Percentiles rank a stretch among this genome's conserved stretches.
Evolutionary conservation across 2,329 filamentous ascomycete genomes (phyloP).

Genomic region (Xylaria sp.): DNA sequence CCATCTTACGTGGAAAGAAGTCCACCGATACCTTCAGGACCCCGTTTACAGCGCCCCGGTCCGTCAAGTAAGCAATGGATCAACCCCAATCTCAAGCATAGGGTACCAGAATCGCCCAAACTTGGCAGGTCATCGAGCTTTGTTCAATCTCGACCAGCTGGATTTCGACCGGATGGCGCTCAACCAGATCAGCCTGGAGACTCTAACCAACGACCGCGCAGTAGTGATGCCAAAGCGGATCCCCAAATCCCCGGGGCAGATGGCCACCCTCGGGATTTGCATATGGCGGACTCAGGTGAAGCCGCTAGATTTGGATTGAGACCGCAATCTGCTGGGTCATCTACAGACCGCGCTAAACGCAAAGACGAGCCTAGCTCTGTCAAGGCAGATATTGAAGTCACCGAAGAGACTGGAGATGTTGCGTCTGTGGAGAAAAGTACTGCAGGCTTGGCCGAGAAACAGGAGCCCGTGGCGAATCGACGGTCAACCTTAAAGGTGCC

Average conservation of each 20-base stretch:
- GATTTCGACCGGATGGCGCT: conserved; percentile 50
- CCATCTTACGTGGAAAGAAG: conserved; percentile 56
- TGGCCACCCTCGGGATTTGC: conserved; percentile 39
- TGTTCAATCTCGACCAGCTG: conserved; percentile 52
- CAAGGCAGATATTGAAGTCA: conserved; percentile 23
- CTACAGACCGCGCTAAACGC: conserved; percentile 40
- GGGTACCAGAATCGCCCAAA: conserved; percentile 62
- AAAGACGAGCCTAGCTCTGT: conserved; percentile 35
- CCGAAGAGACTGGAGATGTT: conserved; percentile 31
- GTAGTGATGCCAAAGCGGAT: conserved; percentile 64
- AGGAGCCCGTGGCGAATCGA: conserved; percentile 16
- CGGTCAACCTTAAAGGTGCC: conserved; percentile 31
- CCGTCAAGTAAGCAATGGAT: conserved; percentile 70
- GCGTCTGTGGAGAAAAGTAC: conserved; percentile 20
- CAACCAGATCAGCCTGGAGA: conserved; percentile 56
- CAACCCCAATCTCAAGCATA: conserved; percentile 63
- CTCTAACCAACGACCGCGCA: conserved; percentile 59
- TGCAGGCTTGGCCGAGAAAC: conserved; percentile 20
- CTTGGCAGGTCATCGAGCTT: conserved; percentile 62
- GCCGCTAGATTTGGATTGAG: conserved; percentile 38
- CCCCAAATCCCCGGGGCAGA: conserved; percentile 40
- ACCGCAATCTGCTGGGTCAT: conserved; percentile 43
- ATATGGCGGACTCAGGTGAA: conserved; percentile 37
- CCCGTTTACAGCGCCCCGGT: conserved; percentile 61
- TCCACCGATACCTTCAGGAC: conserved; percentile 63